Percentiles rank a stretch among this genome's conserved stretches.
These are phyloP conservation scores for Begonia peltatifolia DNA, from an alignment of 306 rosid species.

Conservation along the genomic window DNA sequence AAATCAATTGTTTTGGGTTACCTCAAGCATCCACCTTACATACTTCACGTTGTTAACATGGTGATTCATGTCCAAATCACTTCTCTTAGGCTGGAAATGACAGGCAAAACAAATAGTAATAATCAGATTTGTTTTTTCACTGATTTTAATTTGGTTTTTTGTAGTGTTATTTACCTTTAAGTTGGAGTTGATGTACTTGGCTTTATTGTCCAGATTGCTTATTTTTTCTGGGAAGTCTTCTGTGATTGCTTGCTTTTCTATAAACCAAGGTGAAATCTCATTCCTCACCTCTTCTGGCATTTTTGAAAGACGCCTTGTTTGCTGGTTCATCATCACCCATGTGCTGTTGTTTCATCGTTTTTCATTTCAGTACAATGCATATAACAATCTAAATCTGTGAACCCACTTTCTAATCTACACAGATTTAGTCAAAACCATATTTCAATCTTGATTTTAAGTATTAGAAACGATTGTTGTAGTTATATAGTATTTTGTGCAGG, in stretches of 20 bases:
- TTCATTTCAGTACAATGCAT: conserved; percentile 8
- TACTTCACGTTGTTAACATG: conserved; percentile 92
- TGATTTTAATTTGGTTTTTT: conserved; percentile 5
- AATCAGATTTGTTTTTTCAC: conserved; percentile 2
- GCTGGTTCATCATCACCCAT: conserved; percentile 95
- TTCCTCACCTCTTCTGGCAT: conserved; percentile 80
- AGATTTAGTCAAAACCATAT: no score
- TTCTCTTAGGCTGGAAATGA: conserved; percentile 63
- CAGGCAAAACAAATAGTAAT: conserved; percentile 7
- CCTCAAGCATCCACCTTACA: conserved; percentile 93
- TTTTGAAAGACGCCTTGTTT: conserved; percentile 85
- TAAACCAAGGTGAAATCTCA: conserved; percentile 81
- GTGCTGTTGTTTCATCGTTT: conserved; percentile 41
- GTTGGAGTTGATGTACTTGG: conserved; percentile 45
- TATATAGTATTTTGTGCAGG: neutral
- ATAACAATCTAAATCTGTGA: no score
- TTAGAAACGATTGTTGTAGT: neutral
- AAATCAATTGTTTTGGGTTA: conserved; percentile 9
- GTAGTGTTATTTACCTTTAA: conserved; percentile 33
- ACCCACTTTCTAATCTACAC: no score
- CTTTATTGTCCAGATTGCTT: conserved; percentile 52
- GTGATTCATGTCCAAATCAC: conserved; percentile 87
- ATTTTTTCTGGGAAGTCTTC: conserved; percentile 59
- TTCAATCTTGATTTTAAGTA: no score
- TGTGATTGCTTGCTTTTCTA: conserved; percentile 58